Evolutionary conservation across 2,329 filamentous ascomycete species (phyloP).

Genomic region (Magnaporthiopsis rhizophila): DNA sequence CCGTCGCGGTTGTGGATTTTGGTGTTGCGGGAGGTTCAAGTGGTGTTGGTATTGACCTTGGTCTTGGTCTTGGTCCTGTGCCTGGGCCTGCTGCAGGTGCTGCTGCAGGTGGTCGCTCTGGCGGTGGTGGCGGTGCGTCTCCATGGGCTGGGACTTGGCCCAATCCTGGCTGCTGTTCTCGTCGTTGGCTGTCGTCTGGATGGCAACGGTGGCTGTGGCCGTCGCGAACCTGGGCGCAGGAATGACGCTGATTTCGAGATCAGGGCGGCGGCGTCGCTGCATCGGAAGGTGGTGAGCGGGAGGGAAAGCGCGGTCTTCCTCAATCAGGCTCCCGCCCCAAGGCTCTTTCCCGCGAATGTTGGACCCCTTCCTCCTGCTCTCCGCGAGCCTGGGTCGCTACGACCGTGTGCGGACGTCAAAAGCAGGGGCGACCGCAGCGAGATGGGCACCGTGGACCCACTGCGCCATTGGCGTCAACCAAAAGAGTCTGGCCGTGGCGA

Average conservation of each 20-base stretch:
- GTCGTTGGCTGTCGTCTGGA: conserved; percentile 10
- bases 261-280: conserved; percentile 22
- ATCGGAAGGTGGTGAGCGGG: not conserved
- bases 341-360: not conserved
- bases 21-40: not conserved
- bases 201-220: conserved; percentile 15
- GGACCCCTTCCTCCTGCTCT: too few relatives aligned
- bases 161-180: conserved; percentile 17
- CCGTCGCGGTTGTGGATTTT: not conserved
- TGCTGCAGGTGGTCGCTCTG: not conserved
- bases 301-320: not conserved
- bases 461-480: not conserved
- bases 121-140: conserved; percentile 3
- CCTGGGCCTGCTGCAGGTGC: not conserved
- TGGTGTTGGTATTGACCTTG: conserved; percentile 1
- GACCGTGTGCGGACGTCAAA: not conserved
- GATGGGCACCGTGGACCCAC: not conserved
- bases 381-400: not conserved
- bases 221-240: conserved; percentile 4
- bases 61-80: conserved; percentile 3
- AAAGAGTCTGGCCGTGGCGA: not conserved
- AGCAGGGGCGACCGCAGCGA: not conserved
- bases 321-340: not conserved
- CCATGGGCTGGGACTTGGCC: conserved; percentile 1
- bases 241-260: conserved; percentile 25